Evolutionary conservation across 2,329 filamentous ascomycete species (phyloP), one percentile per base, ranked within the genome.

Genomic region (Colletotrichum zoysiae): DNA sequence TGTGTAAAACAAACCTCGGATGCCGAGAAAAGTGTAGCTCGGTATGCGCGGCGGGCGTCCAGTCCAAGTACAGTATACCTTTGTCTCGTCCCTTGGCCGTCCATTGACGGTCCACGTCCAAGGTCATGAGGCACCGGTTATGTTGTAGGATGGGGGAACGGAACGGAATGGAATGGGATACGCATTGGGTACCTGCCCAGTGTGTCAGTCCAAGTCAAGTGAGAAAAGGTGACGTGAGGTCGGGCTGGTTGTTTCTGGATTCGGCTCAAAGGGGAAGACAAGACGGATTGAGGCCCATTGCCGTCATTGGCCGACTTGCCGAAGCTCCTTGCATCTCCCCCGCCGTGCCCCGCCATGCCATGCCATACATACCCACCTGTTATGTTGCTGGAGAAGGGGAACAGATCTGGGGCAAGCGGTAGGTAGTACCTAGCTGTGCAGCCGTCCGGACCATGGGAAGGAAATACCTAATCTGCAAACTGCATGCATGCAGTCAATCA

Each of bases 301-400:
- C 81, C 80, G 79, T 80, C 79, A 84, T 84, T 84, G 84, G 82
- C 81, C 84, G 81, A 84, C 80, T 81, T 84, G 78, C 84, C 84
- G 84, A 81, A 78, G 65, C 71, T 71, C 71, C 70, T 73, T 73
- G 70, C 61, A 65, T 72, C 65, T 46, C 59, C 65, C 65, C 70
- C 70, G 65, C 70, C 59, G 40, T 73, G 70, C 70, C 70, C 70
- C 70, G 67, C 70, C 67, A 66, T 61, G 67, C 70, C 67, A 66
- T 61, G 14, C 59, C 55, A 23, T 50, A 30, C 50, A 30, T 51
- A 33, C 46, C 46, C n/a, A n/a, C n/a, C n/a, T n/a, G n/a, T n/a
- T n/a, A 33, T 26, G 14, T 16, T 44, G 57, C 38, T 59, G 60
- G 42, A 59, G 50, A 64, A 20, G 38, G 57, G 14, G 30, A 33